phyloP scores from a whole-genome alignment of 2,329 filamentous ascomycete species.

The Apiospora phragmitis region DNA sequence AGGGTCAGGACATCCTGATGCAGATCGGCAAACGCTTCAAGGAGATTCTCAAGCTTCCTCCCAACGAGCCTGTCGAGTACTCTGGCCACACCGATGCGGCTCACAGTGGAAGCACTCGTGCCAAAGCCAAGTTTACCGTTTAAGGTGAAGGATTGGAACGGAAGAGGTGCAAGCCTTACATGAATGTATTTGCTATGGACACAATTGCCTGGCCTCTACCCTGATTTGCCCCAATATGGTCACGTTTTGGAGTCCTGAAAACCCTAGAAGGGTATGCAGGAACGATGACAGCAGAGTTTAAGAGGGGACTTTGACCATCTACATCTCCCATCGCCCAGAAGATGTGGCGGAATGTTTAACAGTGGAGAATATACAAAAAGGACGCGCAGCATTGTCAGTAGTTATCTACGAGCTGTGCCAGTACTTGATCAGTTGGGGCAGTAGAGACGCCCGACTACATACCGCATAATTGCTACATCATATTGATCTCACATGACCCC shows the following conservation, averaged over 20 bases:
- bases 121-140: conserved; percentile 90
- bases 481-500: neutral
- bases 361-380: neutral
- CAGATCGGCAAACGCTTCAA: conserved; percentile 91
- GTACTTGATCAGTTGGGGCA: neutral
- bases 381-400: neutral
- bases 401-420: neutral
- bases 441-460: neutral
- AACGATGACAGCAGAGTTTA: neutral
- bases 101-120: conserved; percentile 88
- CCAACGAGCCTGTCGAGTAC: conserved; percentile 83
- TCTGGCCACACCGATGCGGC: conserved; percentile 95
- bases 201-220: neutral
- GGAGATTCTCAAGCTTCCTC: conserved; percentile 78
- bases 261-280: neutral
- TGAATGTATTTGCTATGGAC: neutral
- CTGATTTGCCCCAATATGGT: neutral
- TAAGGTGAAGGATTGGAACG: conserved; percentile 44
- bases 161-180: neutral
- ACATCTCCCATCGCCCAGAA: neutral
- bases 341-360: neutral
- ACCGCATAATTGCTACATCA: neutral
- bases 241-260: neutral
- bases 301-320: neutral
- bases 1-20: conserved; percentile 82